These are phyloP conservation scores for Pezizomycotina sp. DNA, from an alignment of 2,329 filamentous ascomycete genomes.

Conservation along the genomic window DNA sequence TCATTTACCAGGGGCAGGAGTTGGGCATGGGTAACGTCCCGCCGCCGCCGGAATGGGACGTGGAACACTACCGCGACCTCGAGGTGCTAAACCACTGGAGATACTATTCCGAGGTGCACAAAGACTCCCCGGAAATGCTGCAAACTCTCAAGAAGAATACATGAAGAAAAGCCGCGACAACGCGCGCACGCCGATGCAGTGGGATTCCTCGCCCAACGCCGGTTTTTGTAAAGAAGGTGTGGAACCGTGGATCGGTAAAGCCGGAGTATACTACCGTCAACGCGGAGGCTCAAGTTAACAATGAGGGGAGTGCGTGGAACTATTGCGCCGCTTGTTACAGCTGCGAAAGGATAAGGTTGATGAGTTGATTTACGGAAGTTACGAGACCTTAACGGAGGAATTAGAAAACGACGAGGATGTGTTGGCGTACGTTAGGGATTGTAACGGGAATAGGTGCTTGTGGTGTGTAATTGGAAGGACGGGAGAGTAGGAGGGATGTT, in stretches of 20 bases:
- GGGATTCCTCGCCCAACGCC: conserved; percentile 42
- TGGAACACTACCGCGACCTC: conserved; percentile 53
- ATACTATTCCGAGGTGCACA: conserved; percentile 21
- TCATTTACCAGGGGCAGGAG: conserved; percentile 55
- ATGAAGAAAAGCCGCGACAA: conserved; percentile 39
- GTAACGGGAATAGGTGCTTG: conserved; percentile 25
- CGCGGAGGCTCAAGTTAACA: conserved; percentile 37
- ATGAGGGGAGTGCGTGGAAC: conserved; percentile 38
- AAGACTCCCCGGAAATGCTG: conserved; percentile 4
- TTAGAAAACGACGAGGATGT: conserved; percentile 37
- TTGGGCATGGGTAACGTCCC: conserved; percentile 47
- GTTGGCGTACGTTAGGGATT: conserved; percentile 39
- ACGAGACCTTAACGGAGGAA: conserved; percentile 35
- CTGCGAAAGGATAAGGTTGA: conserved; percentile 45
- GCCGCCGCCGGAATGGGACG: conserved; percentile 40
- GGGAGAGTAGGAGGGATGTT: too few species aligned
- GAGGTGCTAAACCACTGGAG: conserved; percentile 40
- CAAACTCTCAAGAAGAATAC: conserved; percentile 20
- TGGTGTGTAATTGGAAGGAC: conserved; percentile 28
- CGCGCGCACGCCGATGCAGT: conserved; percentile 55
- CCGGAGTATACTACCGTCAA: conserved; percentile 48
- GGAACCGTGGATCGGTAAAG: conserved; percentile 55
- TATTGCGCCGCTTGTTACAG: conserved; percentile 45
- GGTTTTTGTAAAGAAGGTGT: conserved; percentile 44
- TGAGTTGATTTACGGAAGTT: conserved; percentile 51